phyloP scores from a whole-genome alignment of 139 green algal genomes.

The Coelastrella sp. region DNA sequence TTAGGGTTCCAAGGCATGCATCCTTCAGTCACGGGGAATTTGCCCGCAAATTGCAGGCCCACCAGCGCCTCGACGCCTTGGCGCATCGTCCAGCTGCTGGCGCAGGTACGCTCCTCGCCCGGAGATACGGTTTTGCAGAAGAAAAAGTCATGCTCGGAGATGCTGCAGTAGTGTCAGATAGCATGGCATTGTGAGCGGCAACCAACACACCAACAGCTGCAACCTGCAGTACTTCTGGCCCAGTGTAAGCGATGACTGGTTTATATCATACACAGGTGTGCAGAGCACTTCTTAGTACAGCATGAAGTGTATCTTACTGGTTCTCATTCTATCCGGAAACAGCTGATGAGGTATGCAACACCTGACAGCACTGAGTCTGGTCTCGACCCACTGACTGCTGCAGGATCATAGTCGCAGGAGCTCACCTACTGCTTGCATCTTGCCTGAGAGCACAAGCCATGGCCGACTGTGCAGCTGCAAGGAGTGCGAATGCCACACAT shows the following conservation, averaged over 20 bases:
- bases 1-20: conserved; percentile 31
- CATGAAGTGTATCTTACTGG: no score
- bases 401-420: no score
- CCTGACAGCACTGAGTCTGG: neutral
- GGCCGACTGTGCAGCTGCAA: conserved; percentile 31
- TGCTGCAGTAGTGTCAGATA: neutral
- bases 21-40: neutral
- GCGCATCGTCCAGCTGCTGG: conserved; percentile 18
- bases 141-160: conserved; percentile 42
- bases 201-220: neutral
- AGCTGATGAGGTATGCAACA: no score
- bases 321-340: no score
- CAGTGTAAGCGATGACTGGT: no score
- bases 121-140: conserved; percentile 12
- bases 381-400: neutral
- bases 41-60: neutral
- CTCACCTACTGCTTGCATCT: conserved; percentile 15
- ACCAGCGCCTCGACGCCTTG: neutral
- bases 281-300: no score
- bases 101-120: conserved; percentile 14
- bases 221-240: neutral
- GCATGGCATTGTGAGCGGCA: neutral
- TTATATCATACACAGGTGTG: no score
- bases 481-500: conserved; percentile 9
- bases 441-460: conserved; percentile 25